Evolutionary conservation across 352 stramenopile genomes (phyloP).

Genomic region (Globisporangium solare): DNA sequence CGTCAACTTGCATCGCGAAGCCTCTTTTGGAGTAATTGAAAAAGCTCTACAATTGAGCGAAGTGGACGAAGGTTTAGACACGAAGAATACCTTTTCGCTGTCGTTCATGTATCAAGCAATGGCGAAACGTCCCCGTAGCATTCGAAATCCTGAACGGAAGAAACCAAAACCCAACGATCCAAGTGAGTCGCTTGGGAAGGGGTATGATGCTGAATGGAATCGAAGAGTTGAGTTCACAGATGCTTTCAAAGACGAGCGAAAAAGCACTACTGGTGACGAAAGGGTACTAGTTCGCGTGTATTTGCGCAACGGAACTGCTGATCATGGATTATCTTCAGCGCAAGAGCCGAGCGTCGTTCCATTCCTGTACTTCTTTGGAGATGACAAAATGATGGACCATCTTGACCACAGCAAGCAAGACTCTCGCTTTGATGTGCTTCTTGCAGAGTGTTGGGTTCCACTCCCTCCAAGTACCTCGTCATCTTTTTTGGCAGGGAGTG

Average conservation of each 20-base stretch:
- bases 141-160: not conserved
- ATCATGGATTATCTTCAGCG: slow-evolving; percentile 67
- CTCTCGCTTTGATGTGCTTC: slow-evolving; percentile 65
- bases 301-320: slow-evolving; percentile 61
- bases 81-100: slow-evolving; percentile 39
- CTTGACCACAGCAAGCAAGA: slow-evolving; percentile 85
- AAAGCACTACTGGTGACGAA: slow-evolving; percentile 8
- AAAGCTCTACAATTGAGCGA: slow-evolving; percentile 40
- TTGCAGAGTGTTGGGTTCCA: slow-evolving; percentile 78
- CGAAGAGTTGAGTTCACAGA: slow-evolving; percentile 76
- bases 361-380: slow-evolving; percentile 87
- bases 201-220: slow-evolving; percentile 83
- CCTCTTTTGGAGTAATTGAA: slow-evolving; percentile 74
- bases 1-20: slow-evolving; percentile 75
- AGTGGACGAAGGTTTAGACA: slow-evolving; percentile 8
- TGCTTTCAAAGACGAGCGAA: slow-evolving; percentile 22
- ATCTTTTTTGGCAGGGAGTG: slow-evolving; percentile 9
- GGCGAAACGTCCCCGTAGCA: slow-evolving; percentile 5
- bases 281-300: slow-evolving; percentile 76
- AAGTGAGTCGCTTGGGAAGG: slow-evolving; percentile 5
- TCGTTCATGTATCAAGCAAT: slow-evolving; percentile 69
- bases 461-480: slow-evolving; percentile 33
- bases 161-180: slow-evolving; percentile 2
- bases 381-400: slow-evolving; percentile 84
- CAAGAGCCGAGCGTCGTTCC: slow-evolving; percentile 84